These are phyloP conservation scores for Dothideomycetes sp. DNA, from an alignment of 2,329 filamentous ascomycete species.

Conservation along the genomic window DNA sequence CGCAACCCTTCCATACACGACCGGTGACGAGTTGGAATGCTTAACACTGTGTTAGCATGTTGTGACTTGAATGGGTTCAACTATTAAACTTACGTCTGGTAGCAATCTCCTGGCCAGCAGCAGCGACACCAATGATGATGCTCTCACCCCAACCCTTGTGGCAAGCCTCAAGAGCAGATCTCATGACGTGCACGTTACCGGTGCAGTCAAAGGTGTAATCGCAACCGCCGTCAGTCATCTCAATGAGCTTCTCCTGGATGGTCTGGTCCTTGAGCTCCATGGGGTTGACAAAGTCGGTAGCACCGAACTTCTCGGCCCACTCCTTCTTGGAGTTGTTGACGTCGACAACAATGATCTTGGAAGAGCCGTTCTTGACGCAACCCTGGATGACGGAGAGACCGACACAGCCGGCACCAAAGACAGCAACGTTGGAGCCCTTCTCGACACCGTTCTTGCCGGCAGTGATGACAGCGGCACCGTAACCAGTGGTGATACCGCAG, in stretches of 20 bases:
- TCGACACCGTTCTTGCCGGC: constrained; percentile 63
- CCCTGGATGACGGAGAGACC: constrained; percentile 93
- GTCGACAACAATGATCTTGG: constrained; percentile 67
- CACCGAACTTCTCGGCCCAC: constrained; percentile 91
- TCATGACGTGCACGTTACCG: constrained; percentile 92
- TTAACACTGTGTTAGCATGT: constrained; percentile 28
- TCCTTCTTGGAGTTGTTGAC: constrained; percentile 85
- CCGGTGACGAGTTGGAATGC: constrained; percentile 98
- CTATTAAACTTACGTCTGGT: constrained; percentile 68
- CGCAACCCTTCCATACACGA: constrained; percentile 94
- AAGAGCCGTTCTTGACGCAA: constrained; percentile 72
- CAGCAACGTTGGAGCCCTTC: constrained; percentile 76
- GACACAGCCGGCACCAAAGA: constrained; percentile 95
- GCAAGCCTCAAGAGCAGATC: constrained; percentile 89
- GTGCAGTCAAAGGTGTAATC: constrained; percentile 99
- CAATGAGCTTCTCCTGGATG: constrained; percentile 84
- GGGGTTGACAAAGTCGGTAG: constrained; percentile 95
- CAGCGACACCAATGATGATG: constrained; percentile 95
- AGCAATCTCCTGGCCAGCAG: constrained; percentile 88
- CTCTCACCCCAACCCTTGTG: constrained; percentile 99
- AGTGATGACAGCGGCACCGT: constrained; percentile 89
- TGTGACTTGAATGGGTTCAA: not conserved
- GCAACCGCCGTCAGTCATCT: constrained; percentile 96
- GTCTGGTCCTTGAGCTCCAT: constrained; percentile 56
- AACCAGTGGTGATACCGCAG: constrained; percentile 97